Evolutionary conservation across 805 yeast species (phyloP).

Genomic region (Teunomyces atbi): DNA sequence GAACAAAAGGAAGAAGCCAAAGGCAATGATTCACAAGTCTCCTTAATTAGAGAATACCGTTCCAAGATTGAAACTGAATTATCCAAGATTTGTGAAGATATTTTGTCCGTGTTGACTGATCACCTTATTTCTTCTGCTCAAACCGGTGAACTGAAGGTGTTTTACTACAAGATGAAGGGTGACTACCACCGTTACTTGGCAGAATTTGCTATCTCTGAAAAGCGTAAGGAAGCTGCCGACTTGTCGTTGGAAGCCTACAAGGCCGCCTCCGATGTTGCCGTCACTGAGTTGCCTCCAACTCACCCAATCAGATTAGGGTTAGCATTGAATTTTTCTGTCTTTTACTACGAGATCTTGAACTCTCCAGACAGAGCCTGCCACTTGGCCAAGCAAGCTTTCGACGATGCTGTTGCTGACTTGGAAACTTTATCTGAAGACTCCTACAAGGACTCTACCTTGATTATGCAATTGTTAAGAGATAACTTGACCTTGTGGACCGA

Average conservation of each 20-base stretch:
- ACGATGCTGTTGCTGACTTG: slow-evolving; percentile 98
- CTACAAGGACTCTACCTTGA: slow-evolving; percentile 96
- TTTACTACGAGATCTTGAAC: slow-evolving; percentile 96
- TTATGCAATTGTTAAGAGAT: slow-evolving; percentile 98
- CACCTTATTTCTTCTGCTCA: slow-evolving; percentile 93
- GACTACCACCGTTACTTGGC: slow-evolving; percentile 99
- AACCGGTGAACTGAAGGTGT: slow-evolving; percentile 96
- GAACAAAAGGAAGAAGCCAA: slow-evolving; percentile 98
- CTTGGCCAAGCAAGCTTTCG: slow-evolving; percentile 98
- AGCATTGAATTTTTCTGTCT: slow-evolving; percentile 96
- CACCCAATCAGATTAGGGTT: slow-evolving; percentile 98
- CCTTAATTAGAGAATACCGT: slow-evolving; percentile 90
- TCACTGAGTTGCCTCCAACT: slow-evolving; percentile 95
- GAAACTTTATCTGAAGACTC: slow-evolving; percentile 97
- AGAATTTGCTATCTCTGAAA: slow-evolving; percentile 89
- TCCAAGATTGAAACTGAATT: slow-evolving; percentile 91
- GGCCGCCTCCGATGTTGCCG: slow-evolving; percentile 95
- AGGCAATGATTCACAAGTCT: slow-evolving; percentile 88
- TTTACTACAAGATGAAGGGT: slow-evolving; percentile 99
- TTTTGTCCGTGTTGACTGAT: slow-evolving; percentile 79
- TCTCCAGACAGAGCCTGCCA: slow-evolving; percentile 99
- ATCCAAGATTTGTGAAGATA: slow-evolving; percentile 91
- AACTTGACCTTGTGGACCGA: slow-evolving; percentile 98
- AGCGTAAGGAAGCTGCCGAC: slow-evolving; percentile 90
- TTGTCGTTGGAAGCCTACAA: slow-evolving; percentile 92